These are phyloP conservation scores for Vigna radiata DNA, from an alignment of 306 rosid genomes.

Conservation along the genomic window DNA sequence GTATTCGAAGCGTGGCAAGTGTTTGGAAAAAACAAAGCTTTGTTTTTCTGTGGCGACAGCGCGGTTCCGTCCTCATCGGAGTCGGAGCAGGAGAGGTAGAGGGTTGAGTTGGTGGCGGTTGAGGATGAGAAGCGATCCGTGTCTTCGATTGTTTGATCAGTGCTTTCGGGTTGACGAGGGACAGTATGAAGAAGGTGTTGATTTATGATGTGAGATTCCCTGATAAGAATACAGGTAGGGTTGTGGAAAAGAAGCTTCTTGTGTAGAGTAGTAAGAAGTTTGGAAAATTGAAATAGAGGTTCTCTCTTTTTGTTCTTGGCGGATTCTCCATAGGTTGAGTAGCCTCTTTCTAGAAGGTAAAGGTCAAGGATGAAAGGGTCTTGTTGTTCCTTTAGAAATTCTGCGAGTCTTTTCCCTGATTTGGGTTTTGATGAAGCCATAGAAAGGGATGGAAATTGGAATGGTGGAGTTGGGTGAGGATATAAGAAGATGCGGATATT, in stretches of 20 bases:
- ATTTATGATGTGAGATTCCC: constrained; percentile 34
- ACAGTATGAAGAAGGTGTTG: constrained; percentile 32
- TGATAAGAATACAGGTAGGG: constrained; percentile 21
- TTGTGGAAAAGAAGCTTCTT: constrained; percentile 54
- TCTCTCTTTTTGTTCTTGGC: constrained; percentile 44
- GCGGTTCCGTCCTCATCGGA: constrained; percentile 50
- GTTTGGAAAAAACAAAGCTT: constrained; percentile 33
- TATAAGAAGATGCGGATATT: constrained; percentile 39
- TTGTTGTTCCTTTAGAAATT: constrained; percentile 74
- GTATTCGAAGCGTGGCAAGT: constrained; percentile 41
- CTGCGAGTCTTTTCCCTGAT: constrained; percentile 63
- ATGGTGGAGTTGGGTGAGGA: neutral
- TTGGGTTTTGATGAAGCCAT: constrained; percentile 65
- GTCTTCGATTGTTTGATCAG: constrained; percentile 44
- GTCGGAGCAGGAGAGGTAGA: constrained; percentile 63
- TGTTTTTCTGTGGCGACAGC: constrained; percentile 19
- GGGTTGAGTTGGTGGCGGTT: constrained; percentile 63
- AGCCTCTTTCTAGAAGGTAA: constrained; percentile 72
- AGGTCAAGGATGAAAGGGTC: constrained; percentile 78
- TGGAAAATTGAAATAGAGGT: constrained; percentile 48
- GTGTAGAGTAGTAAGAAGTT: constrained; percentile 49
- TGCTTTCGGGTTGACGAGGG: neutral
- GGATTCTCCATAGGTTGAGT: constrained; percentile 44
- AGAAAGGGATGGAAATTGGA: constrained; percentile 30
- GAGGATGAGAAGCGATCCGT: constrained; percentile 61